These are phyloP conservation scores for Phoenix roebelenii DNA, from an alignment of 176 grass and related monocot genomes.

Conservation along the genomic window DNA sequence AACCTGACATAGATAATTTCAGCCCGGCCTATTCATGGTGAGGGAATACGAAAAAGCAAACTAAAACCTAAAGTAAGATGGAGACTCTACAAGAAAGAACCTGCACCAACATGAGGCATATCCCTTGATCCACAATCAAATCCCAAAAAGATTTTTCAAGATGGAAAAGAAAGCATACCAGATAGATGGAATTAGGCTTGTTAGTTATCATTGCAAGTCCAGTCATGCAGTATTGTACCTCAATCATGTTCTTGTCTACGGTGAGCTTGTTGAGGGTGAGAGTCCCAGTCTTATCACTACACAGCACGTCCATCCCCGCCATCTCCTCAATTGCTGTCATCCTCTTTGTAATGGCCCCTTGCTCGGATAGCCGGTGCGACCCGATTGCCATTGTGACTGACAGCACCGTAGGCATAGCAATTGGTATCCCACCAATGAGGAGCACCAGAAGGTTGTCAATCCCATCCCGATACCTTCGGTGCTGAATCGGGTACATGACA, in stretches of 20 bases:
- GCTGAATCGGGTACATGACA: conserved; percentile 75
- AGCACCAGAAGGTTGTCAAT: conserved; percentile 93
- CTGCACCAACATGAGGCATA: no score
- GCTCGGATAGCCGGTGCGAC: conserved; percentile 53
- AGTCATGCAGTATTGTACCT: conserved; percentile 20
- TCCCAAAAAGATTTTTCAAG: no score
- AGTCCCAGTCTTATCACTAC: conserved; percentile 43
- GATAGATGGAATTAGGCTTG: no score
- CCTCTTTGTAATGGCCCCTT: conserved; percentile 85
- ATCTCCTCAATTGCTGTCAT: conserved; percentile 49
- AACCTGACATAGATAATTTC: no score
- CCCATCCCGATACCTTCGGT: conserved; percentile 43
- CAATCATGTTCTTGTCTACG: conserved; percentile 53
- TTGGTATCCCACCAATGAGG: conserved; percentile 81
- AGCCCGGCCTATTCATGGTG: no score
- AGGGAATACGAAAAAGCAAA: no score
- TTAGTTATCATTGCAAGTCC: no score
- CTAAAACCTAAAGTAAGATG: no score
- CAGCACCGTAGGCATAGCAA: conserved; percentile 84
- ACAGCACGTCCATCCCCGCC: conserved; percentile 45
- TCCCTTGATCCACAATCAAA: no score
- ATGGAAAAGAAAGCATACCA: no score
- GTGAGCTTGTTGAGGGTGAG: conserved; percentile 40
- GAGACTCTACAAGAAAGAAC: no score
- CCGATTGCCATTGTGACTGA: conserved; percentile 90